Evolutionary conservation across 2,329 filamentous ascomycete genomes (phyloP), one percentile per base, ranked within the genome.

Genomic region (Penicillium paneum): DNA sequence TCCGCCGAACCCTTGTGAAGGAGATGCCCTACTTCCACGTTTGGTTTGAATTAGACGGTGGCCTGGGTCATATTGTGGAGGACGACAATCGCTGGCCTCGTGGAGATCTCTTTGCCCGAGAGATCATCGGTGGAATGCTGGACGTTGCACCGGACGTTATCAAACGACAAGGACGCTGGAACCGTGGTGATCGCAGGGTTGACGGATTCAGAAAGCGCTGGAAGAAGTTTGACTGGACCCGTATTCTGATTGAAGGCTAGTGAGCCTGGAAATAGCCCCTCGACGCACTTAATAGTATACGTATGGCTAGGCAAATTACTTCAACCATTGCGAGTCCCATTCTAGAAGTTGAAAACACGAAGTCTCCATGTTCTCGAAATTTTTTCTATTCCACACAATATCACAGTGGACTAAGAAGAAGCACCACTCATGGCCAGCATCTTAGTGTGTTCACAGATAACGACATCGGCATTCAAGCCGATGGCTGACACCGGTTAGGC

Each of bases 21-120:
- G 93, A 99, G 77, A 93, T 95, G 89, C 93, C 95, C 0, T 99
- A 99, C 72, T 99, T 99, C 67, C 94, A 99, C 71, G 93, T 87
- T 19, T 99, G 93, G 92, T 97, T 97, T 70, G 84, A 85, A 49
- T 78, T 99, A 1, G 92, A 99, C 68, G 94, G 94, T 2, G 94
- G 94, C 0, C 75, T 99, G 61, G 94, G 91, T 0, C 94, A 99
- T 71, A 80, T 99, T 8, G 89, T 99, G 0, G 94, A 99, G 74
- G 90, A 99, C 64, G 79, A 85, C 28, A 82, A 85, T 45, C 80
- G 86, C 47, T 99, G 94, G 94, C 95, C 95, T 0, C 84, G 82
- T 64, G 93, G 93, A 0, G 94, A 99, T 73, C 72, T 97, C 17
- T 99, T 99, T 71, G 94, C 94, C 2, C 80, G 94, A 51, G 94